Percentiles rank a stretch among this genome's conserved stretches.
Conservation (phyloP, 2,329 filamentous ascomycete genomes). For the Apiospora arundinis region DNA sequence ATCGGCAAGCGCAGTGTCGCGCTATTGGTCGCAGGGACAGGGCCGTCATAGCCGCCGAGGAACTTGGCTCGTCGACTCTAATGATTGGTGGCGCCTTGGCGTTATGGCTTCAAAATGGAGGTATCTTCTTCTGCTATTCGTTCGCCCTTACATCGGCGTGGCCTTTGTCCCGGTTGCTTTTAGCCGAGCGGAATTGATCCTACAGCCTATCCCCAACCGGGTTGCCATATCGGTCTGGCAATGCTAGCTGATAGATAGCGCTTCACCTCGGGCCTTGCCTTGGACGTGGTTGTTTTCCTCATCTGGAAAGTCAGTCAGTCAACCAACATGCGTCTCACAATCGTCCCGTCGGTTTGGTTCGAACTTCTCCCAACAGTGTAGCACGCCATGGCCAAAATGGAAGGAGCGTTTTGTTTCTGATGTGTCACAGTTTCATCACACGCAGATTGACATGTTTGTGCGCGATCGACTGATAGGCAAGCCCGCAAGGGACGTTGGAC, state of each 20-base stretch:
- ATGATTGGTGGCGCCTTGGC: neutral
- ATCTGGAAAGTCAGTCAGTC: neutral
- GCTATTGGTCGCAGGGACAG: neutral
- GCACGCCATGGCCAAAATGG: neutral
- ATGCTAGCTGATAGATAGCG: neutral
- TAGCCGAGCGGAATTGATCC: neutral
- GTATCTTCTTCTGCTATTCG: neutral
- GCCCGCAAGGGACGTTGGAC: neutral
- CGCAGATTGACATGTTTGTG: neutral
- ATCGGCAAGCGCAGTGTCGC: constrained; percentile 5
- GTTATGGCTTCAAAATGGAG: neutral
- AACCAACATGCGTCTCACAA: neutral
- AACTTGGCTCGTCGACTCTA: neutral
- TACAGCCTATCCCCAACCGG: neutral
- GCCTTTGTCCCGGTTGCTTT: neutral
- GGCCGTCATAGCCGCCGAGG: neutral
- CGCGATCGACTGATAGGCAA: neutral
- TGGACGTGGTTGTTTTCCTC: neutral
- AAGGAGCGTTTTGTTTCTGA: neutral
- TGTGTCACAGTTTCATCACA: neutral
- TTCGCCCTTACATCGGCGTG: neutral
- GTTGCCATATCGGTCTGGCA: neutral
- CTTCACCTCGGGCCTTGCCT: neutral
- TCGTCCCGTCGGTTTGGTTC: constrained; percentile 6
- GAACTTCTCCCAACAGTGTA: neutral